Evolutionary conservation across 2,329 filamentous ascomycete genomes (phyloP).

Genomic region (Colletotrichum incanum): DNA sequence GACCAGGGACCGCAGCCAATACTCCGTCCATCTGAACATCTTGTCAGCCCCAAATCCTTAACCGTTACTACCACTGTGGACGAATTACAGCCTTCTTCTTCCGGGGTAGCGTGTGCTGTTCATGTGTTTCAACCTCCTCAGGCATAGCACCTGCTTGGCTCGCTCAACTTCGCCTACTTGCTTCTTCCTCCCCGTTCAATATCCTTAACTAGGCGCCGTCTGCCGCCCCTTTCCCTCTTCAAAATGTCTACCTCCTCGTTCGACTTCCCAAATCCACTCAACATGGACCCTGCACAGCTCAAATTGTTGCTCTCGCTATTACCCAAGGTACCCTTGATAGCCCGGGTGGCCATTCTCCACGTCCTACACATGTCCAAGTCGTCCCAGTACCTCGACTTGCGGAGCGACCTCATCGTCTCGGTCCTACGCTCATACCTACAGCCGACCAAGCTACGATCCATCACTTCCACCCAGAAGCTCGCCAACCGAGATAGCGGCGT

Average conservation of each 20-base stretch:
- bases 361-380: constrained; percentile 78
- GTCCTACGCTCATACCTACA: constrained; percentile 78
- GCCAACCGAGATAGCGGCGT: constrained; percentile 76
- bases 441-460: constrained; percentile 60
- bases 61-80: constrained; percentile 14
- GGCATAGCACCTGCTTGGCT: constrained; percentile 25
- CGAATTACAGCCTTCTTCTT: constrained; percentile 9
- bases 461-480: constrained; percentile 76
- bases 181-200: neutral
- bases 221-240: neutral
- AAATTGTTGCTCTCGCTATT: constrained; percentile 54
- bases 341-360: constrained; percentile 75
- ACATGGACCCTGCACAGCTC: constrained; percentile 39
- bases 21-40: constrained; percentile 24
- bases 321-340: constrained; percentile 72
- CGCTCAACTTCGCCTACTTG: constrained; percentile 12
- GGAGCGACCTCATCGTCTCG: constrained; percentile 80
- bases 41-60: constrained; percentile 21
- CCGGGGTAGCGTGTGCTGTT: constrained; percentile 23
- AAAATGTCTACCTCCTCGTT: constrained; percentile 23
- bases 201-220: constrained; percentile 10
- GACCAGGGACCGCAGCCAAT: constrained; percentile 15
- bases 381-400: constrained; percentile 83
- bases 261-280: constrained; percentile 19
- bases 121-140: constrained; percentile 38